Evolutionary conservation across 2,329 filamentous ascomycete species (phyloP), one percentile per base, ranked within the genome.

Genomic region (Gremmenia infestans): DNA sequence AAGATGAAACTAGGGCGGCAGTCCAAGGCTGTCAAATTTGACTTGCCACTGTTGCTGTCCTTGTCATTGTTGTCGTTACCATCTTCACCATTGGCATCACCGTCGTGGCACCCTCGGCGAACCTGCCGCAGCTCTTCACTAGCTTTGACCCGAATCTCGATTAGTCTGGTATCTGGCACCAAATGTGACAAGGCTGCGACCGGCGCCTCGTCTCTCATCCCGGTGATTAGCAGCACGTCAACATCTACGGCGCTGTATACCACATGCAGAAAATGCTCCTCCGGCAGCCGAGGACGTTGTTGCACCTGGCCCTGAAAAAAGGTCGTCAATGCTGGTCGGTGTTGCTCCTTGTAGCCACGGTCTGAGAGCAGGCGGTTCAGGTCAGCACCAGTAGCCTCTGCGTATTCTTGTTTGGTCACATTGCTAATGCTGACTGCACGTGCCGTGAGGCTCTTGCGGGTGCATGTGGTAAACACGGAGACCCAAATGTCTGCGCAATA

Each of bases 311-410:
- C 56, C 47, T 76, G 61, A 68, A 76, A 86, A 58, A 81, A 86
- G 2, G 51, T 58, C 2, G 77, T 81, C 69, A 87, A 67, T 0
- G 72, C 72, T 63, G 71, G 54, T 37, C 82, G 77, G 60, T 86
- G 81, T 55, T 80, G 63, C 69, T 87, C 83, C 65, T 87, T 87
- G 70, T 86, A 87, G 25, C 58, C 70, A 55, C 82, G 82, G 58
- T 86, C 77, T 0, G 35, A 12, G 39, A 83, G 71, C 47, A 87
- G 70, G 37, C 74, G 75, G 12, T 68, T 48, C 0, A 79, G 22
- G 56, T 85, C 72, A 15, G 78, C 76, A 40, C 77, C 77, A 1
- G 70, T 77, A 42, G 70, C 72, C 2, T 63, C 68, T 1, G 81
- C 81, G 50, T 85, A 86, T 66, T 81, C 76, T 63, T 68, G 70